Evolutionary conservation across 2,329 filamentous ascomycete genomes (phyloP), one percentile per base, ranked within the genome.

Genomic region (Talaromyces sp.): DNA sequence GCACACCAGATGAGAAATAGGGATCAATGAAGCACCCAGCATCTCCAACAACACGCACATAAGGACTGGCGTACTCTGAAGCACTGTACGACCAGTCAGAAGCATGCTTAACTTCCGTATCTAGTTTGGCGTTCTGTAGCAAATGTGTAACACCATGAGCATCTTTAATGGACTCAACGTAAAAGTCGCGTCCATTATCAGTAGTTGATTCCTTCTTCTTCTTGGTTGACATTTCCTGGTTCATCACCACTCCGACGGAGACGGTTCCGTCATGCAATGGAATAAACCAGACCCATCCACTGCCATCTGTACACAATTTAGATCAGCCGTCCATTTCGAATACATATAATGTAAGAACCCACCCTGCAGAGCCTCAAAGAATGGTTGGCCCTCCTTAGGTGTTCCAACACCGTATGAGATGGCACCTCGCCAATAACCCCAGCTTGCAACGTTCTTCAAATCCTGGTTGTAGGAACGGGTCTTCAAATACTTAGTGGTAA

Each of bases 261-360:
- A 58, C n/a, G 5, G 58, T 81, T 12, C 75, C 79, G 64, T 83
- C 71, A 67, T 83, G 81, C 1, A 84, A 69, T 0, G 82, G 82
- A 60, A 84, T 83, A 55, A 72, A 71, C 81, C 81, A 84, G 14
- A 64, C 69, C 82, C 81, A 84, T 12, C 82, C 82, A 62, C 78
- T 82, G 1, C 61, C 75, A 67, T 83, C 81, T 70, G 33, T n/a
- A 39, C 16, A 5, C 37, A 14, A 37, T 39, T 9, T 11, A 16
- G 16, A 18, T 21, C 11, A 44, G n/a, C 7, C 3, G 11, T 18
- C 18, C 21, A 44, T 44, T 21, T 16, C 21, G 18, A 44, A n/a
- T 21, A 4, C n/a, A 18, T 9, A 16, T 16, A n/a, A 11, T n/a
- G 9, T 44, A 11, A 4, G 18, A n/a, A 18, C 40, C 3, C 55